A percentile compares a stretch with the other conserved stretches of the same genome.
Conservation (phyloP, 352 stramenopile species). For the Phytopythium helicoides region DNA sequence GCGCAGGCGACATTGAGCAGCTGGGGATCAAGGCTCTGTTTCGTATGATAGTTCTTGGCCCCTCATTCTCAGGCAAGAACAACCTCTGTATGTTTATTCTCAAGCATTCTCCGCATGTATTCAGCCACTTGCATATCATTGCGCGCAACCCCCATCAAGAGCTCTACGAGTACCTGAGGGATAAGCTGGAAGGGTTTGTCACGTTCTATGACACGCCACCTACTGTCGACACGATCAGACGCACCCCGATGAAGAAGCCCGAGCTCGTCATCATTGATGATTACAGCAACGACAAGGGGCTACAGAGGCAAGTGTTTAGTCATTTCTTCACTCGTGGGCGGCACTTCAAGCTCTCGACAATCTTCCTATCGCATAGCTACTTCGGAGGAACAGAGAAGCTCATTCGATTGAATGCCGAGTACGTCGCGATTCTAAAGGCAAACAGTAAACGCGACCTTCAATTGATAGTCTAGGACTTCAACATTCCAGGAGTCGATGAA, state of each 20-base stretch:
- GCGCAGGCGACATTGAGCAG: slow-evolving; percentile 8
- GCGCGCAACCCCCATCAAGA: slow-evolving; percentile 17
- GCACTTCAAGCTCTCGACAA: slow-evolving; percentile 13
- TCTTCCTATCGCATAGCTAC: slow-evolving; percentile 27
- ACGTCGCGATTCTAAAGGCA: slow-evolving; percentile 11
- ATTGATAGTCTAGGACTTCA: slow-evolving; percentile 9
- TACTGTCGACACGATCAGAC: neutral
- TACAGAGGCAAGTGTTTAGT: slow-evolving; percentile 24
- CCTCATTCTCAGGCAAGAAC: slow-evolving; percentile 11
- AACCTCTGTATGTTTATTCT: slow-evolving; percentile 14
- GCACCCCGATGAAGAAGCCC: slow-evolving; percentile 6
- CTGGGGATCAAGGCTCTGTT: slow-evolving; percentile 17
- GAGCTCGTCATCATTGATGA: slow-evolving; percentile 22
- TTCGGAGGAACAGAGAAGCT: slow-evolving; percentile 32
- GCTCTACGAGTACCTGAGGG: slow-evolving; percentile 22
- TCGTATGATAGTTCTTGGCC: slow-evolving; percentile 13
- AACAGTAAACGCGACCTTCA: slow-evolving; percentile 14
- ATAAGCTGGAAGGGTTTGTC: slow-evolving; percentile 24
- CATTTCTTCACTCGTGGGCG: slow-evolving; percentile 29
- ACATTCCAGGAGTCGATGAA: no score
- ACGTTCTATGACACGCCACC: slow-evolving; percentile 14
- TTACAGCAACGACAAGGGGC: slow-evolving; percentile 15
- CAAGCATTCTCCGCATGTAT: slow-evolving; percentile 17
- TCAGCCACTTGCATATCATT: slow-evolving; percentile 23
- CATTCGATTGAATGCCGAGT: slow-evolving; percentile 12